These are phyloP conservation scores for Triticum timopheevii DNA, from an alignment of 176 grass and related monocot genomes.

Conservation along the genomic window DNA sequence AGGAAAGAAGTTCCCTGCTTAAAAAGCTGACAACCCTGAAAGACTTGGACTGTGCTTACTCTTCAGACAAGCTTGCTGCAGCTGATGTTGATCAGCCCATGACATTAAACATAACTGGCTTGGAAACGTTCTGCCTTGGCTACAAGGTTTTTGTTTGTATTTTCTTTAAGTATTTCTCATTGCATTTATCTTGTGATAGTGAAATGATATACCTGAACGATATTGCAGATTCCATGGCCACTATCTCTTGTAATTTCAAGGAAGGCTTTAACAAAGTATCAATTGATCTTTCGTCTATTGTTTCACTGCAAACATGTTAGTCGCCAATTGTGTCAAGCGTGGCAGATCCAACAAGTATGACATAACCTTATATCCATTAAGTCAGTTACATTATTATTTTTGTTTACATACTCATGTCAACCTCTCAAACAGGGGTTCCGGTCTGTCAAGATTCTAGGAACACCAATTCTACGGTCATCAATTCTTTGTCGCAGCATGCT, in stretches of 20 bases:
- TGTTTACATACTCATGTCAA: constrained; percentile 21
- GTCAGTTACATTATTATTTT: constrained; percentile 20
- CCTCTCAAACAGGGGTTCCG: constrained; percentile 66
- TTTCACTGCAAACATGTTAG: constrained; percentile 99
- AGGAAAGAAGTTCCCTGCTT: constrained; percentile 88
- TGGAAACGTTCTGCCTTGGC: constrained; percentile 85
- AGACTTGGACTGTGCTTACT: constrained; percentile 67
- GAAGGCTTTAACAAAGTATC: constrained; percentile 95
- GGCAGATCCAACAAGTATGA: constrained; percentile 94
- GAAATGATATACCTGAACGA: constrained; percentile 9
- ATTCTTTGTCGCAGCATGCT: constrained; percentile 97
- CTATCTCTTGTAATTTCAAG: constrained; percentile 96
- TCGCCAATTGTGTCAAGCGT: constrained; percentile 78
- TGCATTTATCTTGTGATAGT: constrained; percentile 3
- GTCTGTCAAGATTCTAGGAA: constrained; percentile 72
- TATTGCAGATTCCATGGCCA: constrained; percentile 91
- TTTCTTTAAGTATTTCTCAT: constrained; percentile 1
- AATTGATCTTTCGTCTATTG: constrained; percentile 89
- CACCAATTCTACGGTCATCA: constrained; percentile 78
- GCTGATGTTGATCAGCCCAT: constrained; percentile 54
- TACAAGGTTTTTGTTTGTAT: constrained; percentile 68
- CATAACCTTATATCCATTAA: background rate
- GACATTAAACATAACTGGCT: constrained; percentile 70
- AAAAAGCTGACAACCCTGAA: constrained; percentile 79
- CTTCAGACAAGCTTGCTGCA: constrained; percentile 47